Base-by-base conservation (phyloP, 768 basidiomycete species). In the Podaxis mareebaensis region DNA sequence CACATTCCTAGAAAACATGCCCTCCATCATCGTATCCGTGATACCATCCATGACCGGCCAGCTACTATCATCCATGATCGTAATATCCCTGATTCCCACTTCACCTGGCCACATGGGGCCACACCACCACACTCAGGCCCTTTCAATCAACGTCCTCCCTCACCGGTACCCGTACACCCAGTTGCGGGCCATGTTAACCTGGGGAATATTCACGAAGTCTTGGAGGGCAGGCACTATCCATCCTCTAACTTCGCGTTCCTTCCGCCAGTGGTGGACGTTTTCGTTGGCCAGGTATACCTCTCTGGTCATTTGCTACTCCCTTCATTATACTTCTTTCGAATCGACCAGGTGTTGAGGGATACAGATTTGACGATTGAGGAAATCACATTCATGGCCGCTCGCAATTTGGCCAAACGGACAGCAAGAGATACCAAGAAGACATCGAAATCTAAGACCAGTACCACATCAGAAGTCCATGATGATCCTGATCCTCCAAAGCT, bases 291-390 rank as follows among this genome's bases (percentile, higher is more conserved):
- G 42, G 42, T n/a, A n/a, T 44, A 44, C 42, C 42, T 17, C 17
- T 13, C 42, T 17, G 42, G 42, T 20, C 42, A 17, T n/a, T 44
- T 44, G 42, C 42, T 44, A 53, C 53, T 62, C 13, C 61, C 61
- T n/a, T 42, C 49, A 12, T 7, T 55, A 26, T 44, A 44, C 39
- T 62, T 62, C 30, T 44, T 51, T 51, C 48, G 48, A 22, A 13
- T 51, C 11, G 48, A 51, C 10, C 48, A 51, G 48, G n/a, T 51
- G 4, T 51, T 51, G 48, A 51, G 22, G 24, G 48, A 51, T 24
- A 26, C 48, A 10, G 48, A 51, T 51, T 26, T 51, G 20, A 24
- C 48, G 24, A 13, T 51, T 26, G 48, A 51, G 22, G 48, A 51
- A 20, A 24, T 51, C 4, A 22, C 48, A 26, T 51, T 20, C 22